Evolutionary conservation across 1,284 basidiomycete genomes (phyloP).

Genomic region (Sanghuangporus baumii): DNA sequence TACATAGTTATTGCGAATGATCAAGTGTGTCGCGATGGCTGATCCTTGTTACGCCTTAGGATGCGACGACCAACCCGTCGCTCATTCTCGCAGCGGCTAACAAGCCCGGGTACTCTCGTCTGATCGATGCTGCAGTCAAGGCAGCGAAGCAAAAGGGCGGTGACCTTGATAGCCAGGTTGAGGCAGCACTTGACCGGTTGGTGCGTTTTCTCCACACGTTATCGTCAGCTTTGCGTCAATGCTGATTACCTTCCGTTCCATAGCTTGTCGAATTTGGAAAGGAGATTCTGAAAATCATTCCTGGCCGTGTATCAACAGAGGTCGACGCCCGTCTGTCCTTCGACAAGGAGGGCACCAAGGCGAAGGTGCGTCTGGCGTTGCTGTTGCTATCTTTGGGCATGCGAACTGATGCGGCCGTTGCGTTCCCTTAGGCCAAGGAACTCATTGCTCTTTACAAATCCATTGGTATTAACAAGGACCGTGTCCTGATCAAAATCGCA

Average conservation of each 20-base stretch:
- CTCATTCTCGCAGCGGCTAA: constrained; percentile 90
- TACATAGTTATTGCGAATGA: constrained; percentile 23
- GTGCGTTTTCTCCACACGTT: constrained; percentile 38
- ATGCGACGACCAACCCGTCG: constrained; percentile 94
- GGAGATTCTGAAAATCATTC: constrained; percentile 93
- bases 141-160: constrained; percentile 82
- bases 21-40: not conserved
- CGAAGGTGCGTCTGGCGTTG: constrained; percentile 48
- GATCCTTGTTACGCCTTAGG: constrained; percentile 35
- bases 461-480: constrained; percentile 87
- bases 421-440: constrained; percentile 66
- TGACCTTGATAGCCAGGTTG: constrained; percentile 64
- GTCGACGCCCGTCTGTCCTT: constrained; percentile 97
- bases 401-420: constrained; percentile 5
- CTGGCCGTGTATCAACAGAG: constrained; percentile 98
- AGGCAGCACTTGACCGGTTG: constrained; percentile 83
- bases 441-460: constrained; percentile 94
- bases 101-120: constrained; percentile 79
- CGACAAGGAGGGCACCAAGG: constrained; percentile 89
- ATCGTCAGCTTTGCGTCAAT: not conserved
- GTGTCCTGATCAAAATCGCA: constrained; percentile 97
- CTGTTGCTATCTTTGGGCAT: not conserved
- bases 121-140: constrained; percentile 82
- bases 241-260: constrained; percentile 10
- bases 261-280: constrained; percentile 96